phyloP scores from a whole-genome alignment of 495 filamentous ascomycete genomes.

The Daldinia vernicosa region DNA sequence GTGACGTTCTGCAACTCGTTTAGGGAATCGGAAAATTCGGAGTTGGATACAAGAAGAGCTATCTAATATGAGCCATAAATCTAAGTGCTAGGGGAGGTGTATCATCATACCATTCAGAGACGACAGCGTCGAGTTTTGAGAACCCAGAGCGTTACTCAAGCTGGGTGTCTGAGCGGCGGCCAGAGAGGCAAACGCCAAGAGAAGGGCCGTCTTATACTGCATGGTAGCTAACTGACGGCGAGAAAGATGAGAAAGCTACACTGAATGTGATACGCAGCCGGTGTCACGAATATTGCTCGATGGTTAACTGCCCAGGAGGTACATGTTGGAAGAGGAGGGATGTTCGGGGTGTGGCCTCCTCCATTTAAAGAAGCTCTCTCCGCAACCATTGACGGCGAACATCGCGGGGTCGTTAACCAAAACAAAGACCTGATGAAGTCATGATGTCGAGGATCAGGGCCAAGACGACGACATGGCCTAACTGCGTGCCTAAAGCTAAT shows the following conservation, averaged over 20 bases:
- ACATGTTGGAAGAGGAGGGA: background rate
- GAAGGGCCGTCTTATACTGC: constrained; percentile 49
- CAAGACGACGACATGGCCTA: constrained; percentile 18
- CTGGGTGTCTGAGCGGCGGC: constrained; percentile 45
- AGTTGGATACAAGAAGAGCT: constrained; percentile 54
- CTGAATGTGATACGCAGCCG: background rate
- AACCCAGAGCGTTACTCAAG: constrained; percentile 49
- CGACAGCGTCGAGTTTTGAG: constrained; percentile 41
- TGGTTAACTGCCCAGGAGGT: background rate
- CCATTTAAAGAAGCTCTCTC: constrained; percentile 17
- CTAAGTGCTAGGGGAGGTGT: background rate
- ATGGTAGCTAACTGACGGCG: constrained; percentile 36
- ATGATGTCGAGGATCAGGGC: constrained; percentile 33
- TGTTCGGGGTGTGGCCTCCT: background rate
- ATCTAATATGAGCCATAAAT: background rate
- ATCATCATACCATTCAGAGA: background rate
- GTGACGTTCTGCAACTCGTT: constrained; percentile 63
- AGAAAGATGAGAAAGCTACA: background rate
- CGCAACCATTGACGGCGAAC: constrained; percentile 2
- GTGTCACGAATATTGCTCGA: background rate
- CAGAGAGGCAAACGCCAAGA: constrained; percentile 37
- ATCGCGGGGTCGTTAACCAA: constrained; percentile 16
- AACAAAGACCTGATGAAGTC: constrained; percentile 36
- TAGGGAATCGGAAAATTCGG: constrained; percentile 53
- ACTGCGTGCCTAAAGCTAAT: constrained; percentile 27